Evolutionary conservation across 352 stramenopile genomes (phyloP), one percentile per base, ranked within the genome.

Genomic region (Globisporangium carolinianum): DNA sequence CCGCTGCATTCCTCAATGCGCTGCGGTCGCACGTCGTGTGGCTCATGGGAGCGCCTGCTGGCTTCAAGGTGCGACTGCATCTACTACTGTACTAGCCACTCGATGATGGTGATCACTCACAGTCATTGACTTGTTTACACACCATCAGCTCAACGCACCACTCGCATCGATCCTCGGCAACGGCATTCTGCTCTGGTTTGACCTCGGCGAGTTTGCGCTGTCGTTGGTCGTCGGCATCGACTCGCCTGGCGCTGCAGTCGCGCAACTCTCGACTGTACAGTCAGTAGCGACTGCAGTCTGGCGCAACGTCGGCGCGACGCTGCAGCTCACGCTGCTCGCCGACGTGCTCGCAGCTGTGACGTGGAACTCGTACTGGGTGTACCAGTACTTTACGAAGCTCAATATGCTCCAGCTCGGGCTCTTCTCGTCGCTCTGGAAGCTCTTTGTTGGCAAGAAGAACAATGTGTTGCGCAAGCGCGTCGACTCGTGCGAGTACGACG

Each of bases 361-460:
- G 41, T 83, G 95, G 69, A 89, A 97, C 68, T 91, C 94, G 36
- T 78, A 77, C 62, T 86, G 94, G 66, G 72, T 97, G 51, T 92
- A 86, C 41, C 75, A 82, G 55, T 79, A 89, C 60, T 97, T 98
- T 51, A 79, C 83, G 39, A 85, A 87, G 61, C 71, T 97, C 7
- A 92, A 96, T 53, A 71, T 70, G 46, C 66, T 87, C 37, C 87
- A 98, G 58, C 83, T 90, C 47, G 70, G 70, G 1, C 58, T 92
- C 15, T 76, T 98, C 50, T 82, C 80, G 47, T 92, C 89, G 18
- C 68, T 97, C 0, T 98, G 90, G 82, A 87, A 93, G 49, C 71
- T 98, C 1, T 98, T 98, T 63, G 68, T 96, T 43, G 95, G 95
- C 18, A 97, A 96, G 67, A 98, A 98, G 65, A 84, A 87, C 24